Evolutionary conservation across 257 asterid species (phyloP).

Genomic region (Echites panduratus): DNA sequence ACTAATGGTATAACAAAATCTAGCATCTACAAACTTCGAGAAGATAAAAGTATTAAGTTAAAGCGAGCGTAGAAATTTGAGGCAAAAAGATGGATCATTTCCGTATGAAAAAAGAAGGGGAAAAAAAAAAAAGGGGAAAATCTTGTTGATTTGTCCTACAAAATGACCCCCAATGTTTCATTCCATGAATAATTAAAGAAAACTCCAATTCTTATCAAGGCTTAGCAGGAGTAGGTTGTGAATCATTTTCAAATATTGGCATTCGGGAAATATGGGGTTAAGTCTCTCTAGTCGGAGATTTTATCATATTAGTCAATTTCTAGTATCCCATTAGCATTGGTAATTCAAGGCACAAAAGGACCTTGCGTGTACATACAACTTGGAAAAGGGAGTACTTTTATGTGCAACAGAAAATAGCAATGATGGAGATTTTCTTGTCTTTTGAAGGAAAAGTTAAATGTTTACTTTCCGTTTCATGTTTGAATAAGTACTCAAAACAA

Average conservation of each 20-base stretch:
- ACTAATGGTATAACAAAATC: not conserved
- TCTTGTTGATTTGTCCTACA: not conserved
- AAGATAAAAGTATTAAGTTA: not conserved
- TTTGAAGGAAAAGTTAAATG: slow-evolving; percentile 19
- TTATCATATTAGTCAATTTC: slow-evolving; percentile 1
- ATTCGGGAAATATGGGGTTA: not conserved
- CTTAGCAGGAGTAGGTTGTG: not conserved
- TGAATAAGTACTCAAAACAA: slow-evolving; percentile 7
- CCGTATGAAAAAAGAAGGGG: not conserved
- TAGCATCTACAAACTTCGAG: not conserved
- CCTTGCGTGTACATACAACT: slow-evolving; percentile 19
- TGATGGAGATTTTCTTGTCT: slow-evolving; percentile 14
- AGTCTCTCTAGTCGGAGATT: not conserved
- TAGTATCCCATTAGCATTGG: not conserved
- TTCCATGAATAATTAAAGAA: slow-evolving; percentile 3
- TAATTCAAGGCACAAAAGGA: slow-evolving; percentile 9
- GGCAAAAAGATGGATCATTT: not conserved
- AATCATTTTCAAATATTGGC: slow-evolving; percentile 1
- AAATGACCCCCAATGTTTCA: not conserved
- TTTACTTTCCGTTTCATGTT: slow-evolving; percentile 14
- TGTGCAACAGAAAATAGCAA: not conserved
- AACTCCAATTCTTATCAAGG: not conserved
- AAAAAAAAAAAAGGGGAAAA: not conserved
- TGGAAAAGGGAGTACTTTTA: slow-evolving; percentile 2
- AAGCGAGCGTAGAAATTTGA: not conserved